phyloP scores from a whole-genome alignment of 768 basidiomycete species.

The Naganishia antarctica region DNA sequence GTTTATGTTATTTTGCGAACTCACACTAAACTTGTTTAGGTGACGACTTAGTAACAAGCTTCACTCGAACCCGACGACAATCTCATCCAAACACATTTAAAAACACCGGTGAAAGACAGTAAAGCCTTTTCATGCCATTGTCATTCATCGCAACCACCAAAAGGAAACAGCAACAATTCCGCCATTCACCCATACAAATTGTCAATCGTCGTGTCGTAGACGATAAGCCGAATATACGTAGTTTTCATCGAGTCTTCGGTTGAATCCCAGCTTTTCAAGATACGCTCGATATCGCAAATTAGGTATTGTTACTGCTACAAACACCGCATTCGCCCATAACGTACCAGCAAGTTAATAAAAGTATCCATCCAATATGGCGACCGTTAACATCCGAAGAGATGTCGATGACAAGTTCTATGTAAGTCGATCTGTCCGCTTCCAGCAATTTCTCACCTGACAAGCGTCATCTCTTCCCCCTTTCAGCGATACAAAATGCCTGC shows the following conservation, averaged over 20 bases:
- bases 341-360: not conserved
- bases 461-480: not conserved
- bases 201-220: constrained; percentile 17
- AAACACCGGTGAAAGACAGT: not conserved
- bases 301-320: not conserved
- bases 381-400: constrained; percentile 49
- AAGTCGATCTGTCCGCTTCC: not conserved
- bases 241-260: constrained; percentile 20
- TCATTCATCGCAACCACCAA: constrained; percentile 19
- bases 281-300: constrained; percentile 2
- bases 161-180: constrained; percentile 20
- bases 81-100: not conserved
- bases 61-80: not conserved
- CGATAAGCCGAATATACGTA: constrained; percentile 23
- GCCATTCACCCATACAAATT: constrained; percentile 8
- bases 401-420: constrained; percentile 50
- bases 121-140: constrained; percentile 27
- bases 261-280: constrained; percentile 15
- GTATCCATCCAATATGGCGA: constrained; percentile 42
- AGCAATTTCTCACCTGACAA: not conserved
- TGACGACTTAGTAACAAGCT: not conserved
- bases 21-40: not conserved
- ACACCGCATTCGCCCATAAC: constrained; percentile 1
- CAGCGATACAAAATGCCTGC: constrained; percentile 75
- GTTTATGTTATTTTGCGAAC: no score